Base-by-base conservation (phyloP, 768 basidiomycete genomes). In the Austroboletus eburneus region DNA sequence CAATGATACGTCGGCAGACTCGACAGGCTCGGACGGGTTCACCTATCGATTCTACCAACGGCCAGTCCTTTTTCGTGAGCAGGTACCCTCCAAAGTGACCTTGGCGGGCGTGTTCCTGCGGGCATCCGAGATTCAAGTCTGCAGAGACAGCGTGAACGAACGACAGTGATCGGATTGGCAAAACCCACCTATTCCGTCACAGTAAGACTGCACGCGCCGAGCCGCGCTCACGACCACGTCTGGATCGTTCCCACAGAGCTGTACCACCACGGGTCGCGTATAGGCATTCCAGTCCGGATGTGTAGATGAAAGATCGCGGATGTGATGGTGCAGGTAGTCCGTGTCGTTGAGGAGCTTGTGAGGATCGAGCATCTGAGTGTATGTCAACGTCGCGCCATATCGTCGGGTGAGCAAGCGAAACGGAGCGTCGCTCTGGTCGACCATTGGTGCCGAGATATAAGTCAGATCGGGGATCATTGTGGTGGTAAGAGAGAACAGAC, bases 61-160 rank as follows among this genome's bases (percentile, higher is more conserved):
- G 78, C 86, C 87, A 86, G 50, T 89, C 85, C 54, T 77, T 79
- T 56, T 81, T 79, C 18, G 73, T 75, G 13, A 89, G 73, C n/a
- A 91, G 71, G 58, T 89, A 91, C 16, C 81, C 85, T 3, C 87
- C 88, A 56, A 75, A 85, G 55, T 83, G 86, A 9, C 73, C 79
- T 33, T 82, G 76, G 30, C 72, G 70, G 12, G 87, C 86, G 21
- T 75, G 71, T 43, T 83, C 78, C 55, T 86, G 86, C 20, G 88
- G 88, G 61, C 88, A 91, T 14, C 88, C 88, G 10, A 90, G 74
- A 62, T 91, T 91, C 43, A 90, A 59, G 68, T 90, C 88, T 91
- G 52, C 9, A 27, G 24, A 29, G 21, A 21, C 14, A 50, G 62
- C 35, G 52, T 37, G 51, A 21, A 17, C 37, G 23, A 43, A 43